These are phyloP conservation scores for Candida silvicultrix DNA, from an alignment of 805 yeast species.

Conservation along the genomic window DNA sequence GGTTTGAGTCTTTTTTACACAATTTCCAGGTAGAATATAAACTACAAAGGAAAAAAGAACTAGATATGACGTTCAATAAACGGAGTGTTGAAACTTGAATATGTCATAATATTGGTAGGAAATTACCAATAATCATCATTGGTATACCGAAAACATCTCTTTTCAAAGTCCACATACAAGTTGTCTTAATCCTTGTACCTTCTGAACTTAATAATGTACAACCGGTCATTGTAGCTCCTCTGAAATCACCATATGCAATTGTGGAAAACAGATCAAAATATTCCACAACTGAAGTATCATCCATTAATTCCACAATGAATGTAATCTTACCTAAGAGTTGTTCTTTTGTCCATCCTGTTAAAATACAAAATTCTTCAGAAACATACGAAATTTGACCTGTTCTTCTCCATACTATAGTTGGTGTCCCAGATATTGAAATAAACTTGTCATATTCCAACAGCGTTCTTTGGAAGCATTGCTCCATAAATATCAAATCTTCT, in stretches of 20 bases:
- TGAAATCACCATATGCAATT: conserved; percentile 85
- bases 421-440: conserved; percentile 82
- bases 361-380: conserved; percentile 85
- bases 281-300: conserved; percentile 79
- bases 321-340: conserved; percentile 61
- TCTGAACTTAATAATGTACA: conserved; percentile 70
- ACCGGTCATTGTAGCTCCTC: conserved; percentile 83
- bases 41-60: too few species aligned
- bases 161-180: conserved; percentile 88
- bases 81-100: too few species aligned
- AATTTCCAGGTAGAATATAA: too few species aligned
- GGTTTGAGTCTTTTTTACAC: too few species aligned
- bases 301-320: conserved; percentile 76
- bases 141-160: conserved; percentile 96
- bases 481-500: conserved; percentile 91
- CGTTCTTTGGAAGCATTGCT: conserved; percentile 92
- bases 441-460: conserved; percentile 82
- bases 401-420: conserved; percentile 92
- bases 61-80: too few species aligned
- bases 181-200: conserved; percentile 54
- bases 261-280: conserved; percentile 81
- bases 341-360: conserved; percentile 85
- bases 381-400: conserved; percentile 94
- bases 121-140: conserved; percentile 93
- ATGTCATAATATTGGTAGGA: conserved; percentile 65